Conservation (phyloP, 2,329 filamentous ascomycete genomes). For the Anisogramma anomala region DNA sequence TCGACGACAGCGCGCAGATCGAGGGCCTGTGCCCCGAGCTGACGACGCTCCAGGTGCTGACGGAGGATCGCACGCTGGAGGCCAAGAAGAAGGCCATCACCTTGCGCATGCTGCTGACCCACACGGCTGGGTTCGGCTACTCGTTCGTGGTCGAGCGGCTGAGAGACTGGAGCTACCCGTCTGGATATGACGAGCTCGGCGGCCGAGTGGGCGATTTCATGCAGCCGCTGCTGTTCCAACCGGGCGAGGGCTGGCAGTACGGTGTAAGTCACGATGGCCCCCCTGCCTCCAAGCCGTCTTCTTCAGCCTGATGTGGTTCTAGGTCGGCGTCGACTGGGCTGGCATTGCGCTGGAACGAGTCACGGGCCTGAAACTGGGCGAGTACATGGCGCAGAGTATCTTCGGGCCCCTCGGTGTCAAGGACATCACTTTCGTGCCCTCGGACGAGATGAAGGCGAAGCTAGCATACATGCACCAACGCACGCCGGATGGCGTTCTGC, state of each 20-base stretch:
- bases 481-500: constrained; percentile 29
- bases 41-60: constrained; percentile 33
- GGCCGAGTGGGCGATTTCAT: constrained; percentile 40
- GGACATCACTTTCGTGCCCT: constrained; percentile 41
- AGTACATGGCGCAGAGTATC: constrained; percentile 33
- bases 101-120: constrained; percentile 44
- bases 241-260: constrained; percentile 51
- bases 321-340: constrained; percentile 41
- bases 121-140: constrained; percentile 48
- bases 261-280: constrained; percentile 29
- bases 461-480: constrained; percentile 44
- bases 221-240: constrained; percentile 48
- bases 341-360: constrained; percentile 32
- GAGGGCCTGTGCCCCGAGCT: constrained; percentile 36
- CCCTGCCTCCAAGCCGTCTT: background rate
- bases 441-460: constrained; percentile 35
- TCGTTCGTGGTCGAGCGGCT: constrained; percentile 40
- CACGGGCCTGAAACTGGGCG: constrained; percentile 29
- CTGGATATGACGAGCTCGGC: constrained; percentile 46
- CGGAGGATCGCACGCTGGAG: constrained; percentile 26
- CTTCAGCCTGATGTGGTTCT: background rate
- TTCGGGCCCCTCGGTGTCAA: constrained; percentile 32
- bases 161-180: constrained; percentile 34
- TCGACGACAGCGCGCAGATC: constrained; percentile 15
- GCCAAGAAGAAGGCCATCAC: constrained; percentile 40